Evolutionary conservation across 345 rosid genomes (phyloP), one percentile per base, ranked within the genome.

Genomic region (Dimocarpus longan): DNA sequence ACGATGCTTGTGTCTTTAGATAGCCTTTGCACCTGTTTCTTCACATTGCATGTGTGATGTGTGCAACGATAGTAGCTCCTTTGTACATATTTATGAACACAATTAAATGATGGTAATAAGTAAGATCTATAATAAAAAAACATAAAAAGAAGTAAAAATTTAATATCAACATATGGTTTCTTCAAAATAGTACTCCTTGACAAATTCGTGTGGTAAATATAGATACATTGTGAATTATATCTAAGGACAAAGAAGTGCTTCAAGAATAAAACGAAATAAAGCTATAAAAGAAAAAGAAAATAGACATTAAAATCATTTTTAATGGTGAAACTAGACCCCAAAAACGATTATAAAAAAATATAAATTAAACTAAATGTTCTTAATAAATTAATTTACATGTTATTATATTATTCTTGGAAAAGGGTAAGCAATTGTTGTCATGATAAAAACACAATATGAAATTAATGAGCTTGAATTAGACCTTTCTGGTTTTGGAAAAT

Each of bases 11-110:
- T 88, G 84, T 92, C 96, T 74, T 88, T 91, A 0, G 96, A 90
- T 32, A 93, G 85, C 88, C 98, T 90, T 26, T 93, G 98, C 44
- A 94, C 96, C 82, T 94, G 97, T 83, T 94, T 94, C 93, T 93
- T 94, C 82, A 94, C 97, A 83, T 86, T 93, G 92, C 98, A 94
- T 83, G 98, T 91, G 81, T 93, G 97, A 82, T 94, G 91, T 10
- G 98, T 94, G 87, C 97, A 94, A 64, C 98, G 91, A 66, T 93
- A 93, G 81, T 94, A 94, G 84, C 96, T 94, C 92, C 98, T 93
- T 70, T 56, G 71, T 9, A 16, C 22, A 73, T 16, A 74, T 46
- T 22, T 43, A 9, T 24, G 18, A 21, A 46, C 10, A 71, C 42
- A 16, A 70, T 44, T 16, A 72, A 37, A 15, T 0, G 18, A n/a